Base-by-base conservation (phyloP, 106 monocot species). In the Alisma plantagoaquatica region DNA sequence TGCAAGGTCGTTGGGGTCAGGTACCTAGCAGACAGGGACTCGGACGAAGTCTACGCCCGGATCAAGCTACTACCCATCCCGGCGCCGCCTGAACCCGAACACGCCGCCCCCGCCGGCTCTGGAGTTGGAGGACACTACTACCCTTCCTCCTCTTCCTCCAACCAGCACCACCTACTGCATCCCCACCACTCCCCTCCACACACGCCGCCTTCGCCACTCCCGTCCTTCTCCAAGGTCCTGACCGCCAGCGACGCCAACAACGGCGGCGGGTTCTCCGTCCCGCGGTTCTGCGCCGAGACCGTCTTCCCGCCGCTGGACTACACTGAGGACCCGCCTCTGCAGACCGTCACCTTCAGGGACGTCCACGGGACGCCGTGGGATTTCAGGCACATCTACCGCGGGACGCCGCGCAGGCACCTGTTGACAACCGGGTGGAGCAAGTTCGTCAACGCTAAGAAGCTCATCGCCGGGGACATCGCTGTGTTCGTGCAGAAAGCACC, bases 211-310 rank as follows among this genome's bases (percentile, higher is more conserved):
- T 24, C 8, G 38, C 21, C 5, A 18, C n/a, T 46, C 20, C 6
- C 38, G 23, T 62, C 61, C 11, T 48, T 49, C 33, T 31, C 61
- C 22, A 62, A 62, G 48, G 23, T 49, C 19, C 33, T 62, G 30
- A 62, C 49, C 16, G n/a, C 61, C 3, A 62, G 61, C 33, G 61
- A 62, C 14, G 61, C 61, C 21, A 62, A 49, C 49, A 62, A 62
- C n/a, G 61, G 61, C 19, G 61, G 61, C 1, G 61, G 61, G 33
- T 62, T 62, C 49, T 62, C 49, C 9, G 61, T 62, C 11, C 61
- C 61, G 49, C 32, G 47, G 48, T 48, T 32, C 32, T 62, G 61
- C 32, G 61, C 49, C 30, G 61, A 62, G 23, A 49, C 61, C 22
- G 35, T 62, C 31, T 50, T 62, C 33, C 61, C 61, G 23, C 47